Percentiles rank a stretch among this genome's conserved stretches.
Conservation (phyloP, 2,329 filamentous ascomycete species). For the Pseudogymnoascus sp. region DNA sequence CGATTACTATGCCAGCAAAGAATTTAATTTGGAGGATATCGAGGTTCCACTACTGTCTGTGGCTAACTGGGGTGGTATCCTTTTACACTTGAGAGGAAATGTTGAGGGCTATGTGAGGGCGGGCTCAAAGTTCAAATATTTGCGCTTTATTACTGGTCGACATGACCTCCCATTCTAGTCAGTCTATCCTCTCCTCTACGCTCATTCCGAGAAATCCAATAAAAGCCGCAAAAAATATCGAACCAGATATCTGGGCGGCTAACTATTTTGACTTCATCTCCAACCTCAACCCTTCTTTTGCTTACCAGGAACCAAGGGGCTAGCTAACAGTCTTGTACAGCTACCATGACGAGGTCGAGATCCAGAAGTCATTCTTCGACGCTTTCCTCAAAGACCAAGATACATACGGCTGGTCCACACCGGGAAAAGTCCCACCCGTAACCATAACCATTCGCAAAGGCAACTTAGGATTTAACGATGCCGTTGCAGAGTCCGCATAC, state of each 20-base stretch:
- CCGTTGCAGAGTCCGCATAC: not conserved
- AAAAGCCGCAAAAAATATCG: not conserved
- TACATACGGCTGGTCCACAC: slow-evolving; percentile 49
- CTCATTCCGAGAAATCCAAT: not conserved
- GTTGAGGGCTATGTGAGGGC: slow-evolving; percentile 58
- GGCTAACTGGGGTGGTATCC: slow-evolving; percentile 65
- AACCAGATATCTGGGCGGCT: not conserved
- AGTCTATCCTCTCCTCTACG: not conserved
- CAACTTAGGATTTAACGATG: slow-evolving; percentile 54
- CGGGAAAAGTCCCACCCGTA: slow-evolving; percentile 53
- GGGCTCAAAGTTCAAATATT: slow-evolving; percentile 59
- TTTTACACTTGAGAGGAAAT: slow-evolving; percentile 63
- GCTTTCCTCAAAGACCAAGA: slow-evolving; percentile 66
- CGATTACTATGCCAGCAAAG: slow-evolving; percentile 14
- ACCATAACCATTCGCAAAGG: slow-evolving; percentile 57
- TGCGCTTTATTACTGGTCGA: slow-evolving; percentile 61
- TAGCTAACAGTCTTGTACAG: not conserved
- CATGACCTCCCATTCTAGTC: slow-evolving; percentile 59
- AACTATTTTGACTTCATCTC: not conserved
- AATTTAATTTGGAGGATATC: slow-evolving; percentile 59
- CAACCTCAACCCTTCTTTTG: not conserved
- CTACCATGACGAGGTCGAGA: slow-evolving; percentile 30
- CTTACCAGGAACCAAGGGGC: not conserved
- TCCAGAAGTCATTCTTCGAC: slow-evolving; percentile 62
- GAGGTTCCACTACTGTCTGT: slow-evolving; percentile 60